phyloP scores from a whole-genome alignment of 208 protist genomes.

The Polymyxa betae region DNA sequence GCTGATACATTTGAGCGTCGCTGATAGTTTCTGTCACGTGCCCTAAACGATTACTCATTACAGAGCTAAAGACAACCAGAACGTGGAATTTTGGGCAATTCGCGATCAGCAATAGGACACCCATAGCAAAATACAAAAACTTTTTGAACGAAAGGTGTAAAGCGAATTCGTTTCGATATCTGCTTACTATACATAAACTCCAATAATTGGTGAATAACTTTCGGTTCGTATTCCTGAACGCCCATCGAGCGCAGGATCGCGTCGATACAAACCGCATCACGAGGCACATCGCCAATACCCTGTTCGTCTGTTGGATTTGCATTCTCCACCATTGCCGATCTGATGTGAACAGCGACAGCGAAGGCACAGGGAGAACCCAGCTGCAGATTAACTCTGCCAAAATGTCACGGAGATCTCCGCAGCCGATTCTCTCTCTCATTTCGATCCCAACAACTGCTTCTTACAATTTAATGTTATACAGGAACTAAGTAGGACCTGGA shows the following conservation, averaged over 20 bases:
- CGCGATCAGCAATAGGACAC: background rate
- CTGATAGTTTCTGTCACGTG: background rate
- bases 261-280: conserved; percentile 43
- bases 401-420: no score
- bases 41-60: background rate
- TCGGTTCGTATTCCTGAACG: conserved; percentile 31
- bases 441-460: no score
- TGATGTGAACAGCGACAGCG: no score
- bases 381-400: no score
- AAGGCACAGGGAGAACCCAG: no score
- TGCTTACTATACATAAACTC: conserved; percentile 48
- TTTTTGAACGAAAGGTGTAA: background rate
- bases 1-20: conserved; percentile 52
- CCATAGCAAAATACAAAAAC: background rate
- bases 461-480: no score
- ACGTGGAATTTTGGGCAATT: background rate
- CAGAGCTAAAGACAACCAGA: background rate
- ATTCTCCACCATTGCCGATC: no score
- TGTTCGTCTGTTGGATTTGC: background rate
- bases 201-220: conserved; percentile 17
- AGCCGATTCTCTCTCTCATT: no score
- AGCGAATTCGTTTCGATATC: background rate
- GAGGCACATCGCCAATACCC: background rate
- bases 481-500: no score
- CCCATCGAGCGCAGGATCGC: conserved; percentile 40